A percentile compares a stretch with the other conserved stretches of the same genome.
Evolutionary conservation across 2,329 filamentous ascomycete species (phyloP).

Genomic region (Clarireedia paspali): DNA sequence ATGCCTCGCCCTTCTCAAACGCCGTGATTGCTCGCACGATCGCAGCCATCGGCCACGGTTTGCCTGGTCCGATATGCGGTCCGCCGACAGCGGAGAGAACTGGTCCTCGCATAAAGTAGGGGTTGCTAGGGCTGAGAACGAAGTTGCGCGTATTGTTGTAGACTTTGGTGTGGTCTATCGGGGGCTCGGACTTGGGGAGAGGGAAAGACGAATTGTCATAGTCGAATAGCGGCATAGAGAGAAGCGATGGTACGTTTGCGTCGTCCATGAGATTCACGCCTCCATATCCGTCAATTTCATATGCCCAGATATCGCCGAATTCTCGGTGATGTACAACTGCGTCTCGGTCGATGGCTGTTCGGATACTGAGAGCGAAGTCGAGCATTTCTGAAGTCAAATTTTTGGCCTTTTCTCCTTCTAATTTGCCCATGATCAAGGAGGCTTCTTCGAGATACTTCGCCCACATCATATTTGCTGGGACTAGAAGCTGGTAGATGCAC

Average conservation of each 20-base stretch:
- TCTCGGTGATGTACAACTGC: conserved; percentile 58
- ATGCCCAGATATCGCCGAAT: conserved; percentile 66
- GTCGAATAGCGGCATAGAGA: conserved; percentile 56
- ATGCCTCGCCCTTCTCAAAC: conserved; percentile 16
- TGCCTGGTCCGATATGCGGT: conserved; percentile 53
- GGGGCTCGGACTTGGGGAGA: conserved; percentile 14
- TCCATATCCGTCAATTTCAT: conserved; percentile 64
- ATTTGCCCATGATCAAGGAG: conserved; percentile 42
- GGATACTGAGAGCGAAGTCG: conserved; percentile 53
- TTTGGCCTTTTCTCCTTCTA: conserved; percentile 35
- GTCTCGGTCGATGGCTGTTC: conserved; percentile 59
- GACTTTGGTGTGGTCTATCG: conserved; percentile 44
- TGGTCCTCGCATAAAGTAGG: conserved; percentile 54
- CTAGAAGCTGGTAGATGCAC: conserved; percentile 72
- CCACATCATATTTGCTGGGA: conserved; percentile 85
- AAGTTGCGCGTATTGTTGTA: conserved; percentile 76
- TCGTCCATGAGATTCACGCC: conserved; percentile 57
- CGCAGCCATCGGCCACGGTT: conserved; percentile 48
- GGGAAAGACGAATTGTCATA: conserved; percentile 33
- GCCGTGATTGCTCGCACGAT: conserved; percentile 44
- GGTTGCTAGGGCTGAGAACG: conserved; percentile 69
- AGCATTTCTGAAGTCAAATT: conserved; percentile 49
- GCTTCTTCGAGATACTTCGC: conserved; percentile 50
- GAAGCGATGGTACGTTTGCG: conserved; percentile 61
- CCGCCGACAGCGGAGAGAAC: conserved; percentile 63